A percentile compares a stretch with the other conserved stretches of the same genome.
phyloP scores from a whole-genome alignment of 2,329 filamentous ascomycete species.

The Ophiocordyceps sinensis region DNA sequence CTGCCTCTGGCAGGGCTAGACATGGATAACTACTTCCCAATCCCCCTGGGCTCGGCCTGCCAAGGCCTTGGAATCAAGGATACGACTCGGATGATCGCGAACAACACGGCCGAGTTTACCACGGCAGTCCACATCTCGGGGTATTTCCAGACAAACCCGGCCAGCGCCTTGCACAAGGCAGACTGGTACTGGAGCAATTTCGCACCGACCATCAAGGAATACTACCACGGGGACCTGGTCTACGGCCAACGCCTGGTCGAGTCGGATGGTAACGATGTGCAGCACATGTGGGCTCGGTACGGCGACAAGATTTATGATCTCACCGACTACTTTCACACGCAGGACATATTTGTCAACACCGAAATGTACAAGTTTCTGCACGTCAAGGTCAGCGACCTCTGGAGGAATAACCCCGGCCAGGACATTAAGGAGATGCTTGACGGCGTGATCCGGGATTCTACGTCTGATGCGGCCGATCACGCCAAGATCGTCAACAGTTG shows the following conservation, averaged over 20 bases:
- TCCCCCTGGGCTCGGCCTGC: slow-evolving; percentile 64
- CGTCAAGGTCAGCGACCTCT: slow-evolving; percentile 46
- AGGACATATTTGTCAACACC: slow-evolving; percentile 39
- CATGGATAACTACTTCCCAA: slow-evolving; percentile 72
- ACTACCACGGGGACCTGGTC: slow-evolving; percentile 77
- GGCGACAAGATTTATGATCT: slow-evolving; percentile 71
- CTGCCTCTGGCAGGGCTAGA: slow-evolving; percentile 61
- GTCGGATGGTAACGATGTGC: slow-evolving; percentile 48
- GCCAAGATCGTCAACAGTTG: slow-evolving; percentile 48
- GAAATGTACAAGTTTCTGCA: slow-evolving; percentile 59
- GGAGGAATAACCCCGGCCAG: slow-evolving; percentile 62
- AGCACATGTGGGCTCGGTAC: slow-evolving; percentile 69
- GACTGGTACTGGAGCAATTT: slow-evolving; percentile 72
- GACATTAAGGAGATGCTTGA: slow-evolving; percentile 61
- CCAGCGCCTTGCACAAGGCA: slow-evolving; percentile 41
- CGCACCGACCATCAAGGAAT: slow-evolving; percentile 66
- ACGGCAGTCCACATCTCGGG: slow-evolving; percentile 60
- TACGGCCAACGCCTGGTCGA: slow-evolving; percentile 46
- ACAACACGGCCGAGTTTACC: slow-evolving; percentile 43
- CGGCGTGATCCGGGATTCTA: slow-evolving; percentile 29
- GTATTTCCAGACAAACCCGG: slow-evolving; percentile 35
- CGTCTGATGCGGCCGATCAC: slow-evolving; percentile 34
- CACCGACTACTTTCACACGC: slow-evolving; percentile 79
- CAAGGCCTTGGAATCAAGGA: slow-evolving; percentile 51
- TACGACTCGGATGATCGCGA: slow-evolving; percentile 42